Conservation (phyloP, 164 flowering plant genomes). For the Annona cherimola region DNA sequence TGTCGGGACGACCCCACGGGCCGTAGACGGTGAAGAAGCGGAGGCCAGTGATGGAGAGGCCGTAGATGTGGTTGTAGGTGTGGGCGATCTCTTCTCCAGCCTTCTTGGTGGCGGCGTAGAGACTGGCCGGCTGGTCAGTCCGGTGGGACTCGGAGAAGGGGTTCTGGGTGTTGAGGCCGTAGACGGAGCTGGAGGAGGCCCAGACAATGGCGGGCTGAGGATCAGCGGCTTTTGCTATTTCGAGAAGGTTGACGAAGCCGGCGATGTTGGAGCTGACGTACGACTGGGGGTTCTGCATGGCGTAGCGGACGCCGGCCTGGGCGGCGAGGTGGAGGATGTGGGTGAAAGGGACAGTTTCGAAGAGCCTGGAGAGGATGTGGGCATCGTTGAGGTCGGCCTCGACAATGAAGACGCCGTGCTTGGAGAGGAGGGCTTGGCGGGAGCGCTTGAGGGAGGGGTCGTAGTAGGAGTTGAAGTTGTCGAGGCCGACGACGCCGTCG, state of each 20-base stretch:
- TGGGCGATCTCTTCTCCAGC: slow-evolving; percentile 96
- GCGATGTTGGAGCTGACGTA: slow-evolving; percentile 79
- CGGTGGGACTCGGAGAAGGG: slow-evolving; percentile 76
- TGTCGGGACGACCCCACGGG: slow-evolving; percentile 90
- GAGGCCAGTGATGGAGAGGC: slow-evolving; percentile 72
- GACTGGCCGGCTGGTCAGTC: slow-evolving; percentile 85
- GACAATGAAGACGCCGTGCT: slow-evolving; percentile 63
- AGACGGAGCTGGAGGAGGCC: slow-evolving; percentile 94
- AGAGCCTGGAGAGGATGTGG: slow-evolving; percentile 48
- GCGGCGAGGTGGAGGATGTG: slow-evolving; percentile 94
- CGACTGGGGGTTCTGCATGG: slow-evolving; percentile 84
- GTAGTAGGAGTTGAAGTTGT: slow-evolving; percentile 83
- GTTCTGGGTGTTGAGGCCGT: slow-evolving; percentile 68
- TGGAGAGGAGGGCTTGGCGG: slow-evolving; percentile 44
- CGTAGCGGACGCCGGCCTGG: slow-evolving; percentile 92
- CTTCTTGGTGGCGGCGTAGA: slow-evolving; percentile 92
- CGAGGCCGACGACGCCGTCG: slow-evolving; percentile 87
- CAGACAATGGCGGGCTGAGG: slow-evolving; percentile 91
- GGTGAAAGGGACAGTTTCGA: slow-evolving; percentile 78
- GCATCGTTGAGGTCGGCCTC: slow-evolving; percentile 77
- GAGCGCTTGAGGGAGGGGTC: slow-evolving; percentile 73
- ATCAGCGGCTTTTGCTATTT: slow-evolving; percentile 51
- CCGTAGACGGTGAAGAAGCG: slow-evolving; percentile 94
- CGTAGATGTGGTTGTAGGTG: slow-evolving; percentile 89
- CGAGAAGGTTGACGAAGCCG: slow-evolving; percentile 71